phyloP scores from a whole-genome alignment of 768 basidiomycete genomes.

The Rhodosporidiobolus sp. region DNA sequence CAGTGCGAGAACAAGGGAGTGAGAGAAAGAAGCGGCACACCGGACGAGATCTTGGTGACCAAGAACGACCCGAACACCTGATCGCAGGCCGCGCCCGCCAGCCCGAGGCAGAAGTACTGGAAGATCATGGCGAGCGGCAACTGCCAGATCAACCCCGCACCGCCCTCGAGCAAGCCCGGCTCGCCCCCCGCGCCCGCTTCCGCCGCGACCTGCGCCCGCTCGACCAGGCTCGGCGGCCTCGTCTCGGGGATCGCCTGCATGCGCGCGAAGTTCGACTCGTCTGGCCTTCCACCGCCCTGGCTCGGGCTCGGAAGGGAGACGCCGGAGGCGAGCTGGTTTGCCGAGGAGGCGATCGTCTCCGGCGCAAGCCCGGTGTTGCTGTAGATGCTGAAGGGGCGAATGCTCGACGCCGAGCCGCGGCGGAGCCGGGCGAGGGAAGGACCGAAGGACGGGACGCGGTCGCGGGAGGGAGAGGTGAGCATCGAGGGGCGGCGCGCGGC shows the following conservation, averaged over 20 bases:
- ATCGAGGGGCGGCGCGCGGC: neutral
- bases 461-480: conserved; percentile 13
- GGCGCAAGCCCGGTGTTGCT: conserved; percentile 43
- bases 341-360: conserved; percentile 21
- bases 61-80: conserved; percentile 68
- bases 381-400: conserved; percentile 42
- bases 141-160: conserved; percentile 66
- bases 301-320: neutral
- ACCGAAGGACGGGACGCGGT: conserved; percentile 27
- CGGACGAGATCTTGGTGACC: conserved; percentile 62
- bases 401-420: conserved; percentile 12
- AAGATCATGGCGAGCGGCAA: conserved; percentile 79
- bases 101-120: conserved; percentile 82
- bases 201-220: neutral
- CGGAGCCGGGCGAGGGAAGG: neutral
- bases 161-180: conserved; percentile 44
- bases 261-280: conserved; percentile 21
- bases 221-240: conserved; percentile 23
- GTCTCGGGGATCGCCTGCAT: conserved; percentile 40
- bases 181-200: neutral
- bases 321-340: neutral
- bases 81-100: conserved; percentile 59
- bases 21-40: neutral
- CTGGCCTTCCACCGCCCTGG: neutral
- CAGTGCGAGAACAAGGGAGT: neutral